phyloP scores from a whole-genome alignment of 1,139 yeast genomes.

The Debaryomyces udenii region DNA sequence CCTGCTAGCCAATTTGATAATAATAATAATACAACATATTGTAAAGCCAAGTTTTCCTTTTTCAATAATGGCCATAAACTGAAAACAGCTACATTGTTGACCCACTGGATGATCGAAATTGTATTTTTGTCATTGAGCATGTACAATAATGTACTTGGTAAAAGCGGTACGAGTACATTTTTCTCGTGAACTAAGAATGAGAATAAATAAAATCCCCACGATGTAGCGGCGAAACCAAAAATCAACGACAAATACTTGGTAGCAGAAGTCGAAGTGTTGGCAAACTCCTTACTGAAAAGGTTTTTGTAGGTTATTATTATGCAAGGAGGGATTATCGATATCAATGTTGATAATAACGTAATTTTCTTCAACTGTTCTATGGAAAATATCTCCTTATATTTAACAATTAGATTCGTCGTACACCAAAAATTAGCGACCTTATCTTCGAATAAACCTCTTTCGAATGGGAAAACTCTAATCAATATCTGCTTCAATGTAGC shows the following conservation, averaged over 20 bases:
- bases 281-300: conserved; percentile 35
- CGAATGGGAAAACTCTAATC: conserved; percentile 84
- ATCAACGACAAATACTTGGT: conserved; percentile 25
- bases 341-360: conserved; percentile 65
- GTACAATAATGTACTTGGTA: conserved; percentile 77
- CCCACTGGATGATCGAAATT: conserved; percentile 80
- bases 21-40: conserved; percentile 62
- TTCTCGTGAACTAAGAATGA: conserved; percentile 96
- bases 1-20: conserved; percentile 87
- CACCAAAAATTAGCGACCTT: conserved; percentile 99
- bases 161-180: conserved; percentile 80
- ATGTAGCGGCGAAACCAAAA: conserved; percentile 80
- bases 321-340: conserved; percentile 70
- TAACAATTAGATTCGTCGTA: conserved; percentile 74
- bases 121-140: conserved; percentile 61
- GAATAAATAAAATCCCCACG: conserved; percentile 87
- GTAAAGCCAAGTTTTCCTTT: conserved; percentile 73
- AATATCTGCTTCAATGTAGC: conserved; percentile 40
- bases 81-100: conserved; percentile 79
- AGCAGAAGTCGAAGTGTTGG: conserved; percentile 17
- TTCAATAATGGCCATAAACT: conserved; percentile 86
- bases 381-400: conserved; percentile 61
- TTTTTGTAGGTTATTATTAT: conserved; percentile 55
- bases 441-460: conserved; percentile 95
- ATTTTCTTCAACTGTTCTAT: conserved; percentile 61